A percentile compares a stretch with the other conserved stretches of the same genome.
Conservation (phyloP, 2,329 filamentous ascomycete species). For the Dothistroma pini region DNA sequence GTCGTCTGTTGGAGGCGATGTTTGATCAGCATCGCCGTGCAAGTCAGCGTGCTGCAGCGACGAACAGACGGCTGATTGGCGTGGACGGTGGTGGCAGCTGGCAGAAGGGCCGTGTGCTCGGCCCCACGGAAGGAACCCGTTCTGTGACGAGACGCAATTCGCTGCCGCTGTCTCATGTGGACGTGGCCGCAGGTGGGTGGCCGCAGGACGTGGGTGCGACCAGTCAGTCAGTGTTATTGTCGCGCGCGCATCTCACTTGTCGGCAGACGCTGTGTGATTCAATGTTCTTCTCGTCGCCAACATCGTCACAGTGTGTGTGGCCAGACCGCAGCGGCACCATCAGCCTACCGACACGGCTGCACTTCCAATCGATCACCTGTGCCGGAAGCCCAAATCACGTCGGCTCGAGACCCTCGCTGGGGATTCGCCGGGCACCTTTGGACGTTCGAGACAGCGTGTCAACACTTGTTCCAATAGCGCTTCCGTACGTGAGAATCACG, state of each 20-base stretch:
- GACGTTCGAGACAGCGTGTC: conserved; percentile 11
- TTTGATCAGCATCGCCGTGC: conserved; percentile 6
- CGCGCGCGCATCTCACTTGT: not conserved
- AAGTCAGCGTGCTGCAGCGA: conserved; percentile 9
- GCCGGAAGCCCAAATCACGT: conserved; percentile 16
- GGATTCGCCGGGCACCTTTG: conserved; percentile 13
- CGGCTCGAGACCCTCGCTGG: conserved; percentile 11
- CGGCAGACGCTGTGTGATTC: not conserved
- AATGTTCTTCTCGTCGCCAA: not conserved
- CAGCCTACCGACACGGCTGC: conserved; percentile 13
- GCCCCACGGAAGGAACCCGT: conserved; percentile 1
- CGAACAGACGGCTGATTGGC: conserved; percentile 3
- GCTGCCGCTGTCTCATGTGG: not conserved
- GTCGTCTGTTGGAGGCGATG: conserved; percentile 2
- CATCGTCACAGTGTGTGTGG: conserved; percentile 5
- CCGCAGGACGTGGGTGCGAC: not conserved
- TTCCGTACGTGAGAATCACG: conserved; percentile 5
- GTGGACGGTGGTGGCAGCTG: not conserved
- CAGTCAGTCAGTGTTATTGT: not conserved
- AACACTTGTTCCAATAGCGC: conserved; percentile 15
- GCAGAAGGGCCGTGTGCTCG: not conserved
- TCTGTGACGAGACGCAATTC: conserved; percentile 5
- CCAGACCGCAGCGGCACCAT: conserved; percentile 12
- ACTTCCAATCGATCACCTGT: conserved; percentile 16
- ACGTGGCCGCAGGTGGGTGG: not conserved